Evolutionary conservation across 169 alveolate species (phyloP).

Genomic region (Blepharisma undulans): DNA sequence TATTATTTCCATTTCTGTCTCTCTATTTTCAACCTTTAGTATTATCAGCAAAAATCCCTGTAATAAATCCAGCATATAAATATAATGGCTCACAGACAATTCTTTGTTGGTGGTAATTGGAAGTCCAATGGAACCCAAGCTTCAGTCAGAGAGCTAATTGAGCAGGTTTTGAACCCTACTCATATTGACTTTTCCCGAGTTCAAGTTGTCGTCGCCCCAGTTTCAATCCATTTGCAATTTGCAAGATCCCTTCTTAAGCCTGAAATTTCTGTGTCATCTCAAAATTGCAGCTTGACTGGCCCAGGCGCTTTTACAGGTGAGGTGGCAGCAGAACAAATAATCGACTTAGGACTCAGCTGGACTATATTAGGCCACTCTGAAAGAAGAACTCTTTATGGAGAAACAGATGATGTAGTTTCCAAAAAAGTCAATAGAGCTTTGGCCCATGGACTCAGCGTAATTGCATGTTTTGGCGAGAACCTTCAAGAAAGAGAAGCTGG

Average conservation of each 20-base stretch:
- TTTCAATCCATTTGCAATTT: conserved; percentile 84
- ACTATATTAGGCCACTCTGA: conserved; percentile 98
- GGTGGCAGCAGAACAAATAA: conserved; percentile 91
- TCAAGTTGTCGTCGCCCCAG: conserved; percentile 71
- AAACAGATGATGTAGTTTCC: conserved; percentile 93
- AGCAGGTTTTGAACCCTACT: conserved; percentile 67
- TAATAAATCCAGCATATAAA: background rate
- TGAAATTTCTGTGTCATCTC: conserved; percentile 89
- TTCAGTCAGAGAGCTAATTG: conserved; percentile 76
- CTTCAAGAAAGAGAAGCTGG: conserved; percentile 94
- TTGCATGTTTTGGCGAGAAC: conserved; percentile 97
- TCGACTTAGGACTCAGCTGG: conserved; percentile 93
- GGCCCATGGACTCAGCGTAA: conserved; percentile 85
- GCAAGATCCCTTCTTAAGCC: conserved; percentile 72
- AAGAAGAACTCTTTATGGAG: conserved; percentile 94
- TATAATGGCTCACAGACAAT: conserved; percentile 69
- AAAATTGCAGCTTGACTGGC: conserved; percentile 92
- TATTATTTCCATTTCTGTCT: background rate
- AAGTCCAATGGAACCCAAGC: conserved; percentile 93
- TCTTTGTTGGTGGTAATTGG: conserved; percentile 96
- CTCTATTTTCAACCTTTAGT: background rate
- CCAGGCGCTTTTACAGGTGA: conserved; percentile 99
- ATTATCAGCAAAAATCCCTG: background rate
- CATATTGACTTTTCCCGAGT: conserved; percentile 53
- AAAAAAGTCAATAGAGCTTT: conserved; percentile 88